These are phyloP conservation scores for Collybia sp. DNA, from an alignment of 768 basidiomycete species.

Conservation along the genomic window DNA sequence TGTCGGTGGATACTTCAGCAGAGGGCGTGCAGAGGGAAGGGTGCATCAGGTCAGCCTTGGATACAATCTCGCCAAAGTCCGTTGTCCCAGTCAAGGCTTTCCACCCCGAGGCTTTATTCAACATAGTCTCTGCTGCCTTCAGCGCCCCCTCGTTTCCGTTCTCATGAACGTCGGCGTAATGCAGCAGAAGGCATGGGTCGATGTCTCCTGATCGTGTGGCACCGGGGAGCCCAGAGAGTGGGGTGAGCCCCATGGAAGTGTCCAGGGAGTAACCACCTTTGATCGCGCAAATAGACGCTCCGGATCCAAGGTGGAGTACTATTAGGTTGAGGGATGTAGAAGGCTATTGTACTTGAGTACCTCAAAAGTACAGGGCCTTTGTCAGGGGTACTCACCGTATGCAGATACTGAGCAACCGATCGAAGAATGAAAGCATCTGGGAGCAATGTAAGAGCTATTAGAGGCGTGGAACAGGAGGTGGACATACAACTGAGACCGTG, in stretches of 20 bases:
- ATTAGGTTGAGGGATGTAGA: conserved; percentile 63
- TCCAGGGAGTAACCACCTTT: conserved; percentile 70
- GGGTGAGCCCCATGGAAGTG: conserved; percentile 91
- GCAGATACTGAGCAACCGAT: conserved; percentile 52
- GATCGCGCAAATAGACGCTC: conserved; percentile 80
- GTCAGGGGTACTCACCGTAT: conserved; percentile 15
- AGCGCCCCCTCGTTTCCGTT: not conserved
- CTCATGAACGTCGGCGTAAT: conserved; percentile 50
- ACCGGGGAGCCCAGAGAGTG: conserved; percentile 83
- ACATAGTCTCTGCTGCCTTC: conserved; percentile 60
- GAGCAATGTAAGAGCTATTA: not conserved
- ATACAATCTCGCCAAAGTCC: conserved; percentile 65
- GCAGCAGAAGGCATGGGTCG: conserved; percentile 87
- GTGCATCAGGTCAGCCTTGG: conserved; percentile 32
- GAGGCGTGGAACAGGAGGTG: not conserved
- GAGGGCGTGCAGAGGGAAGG: conserved; percentile 8
- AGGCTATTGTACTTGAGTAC: conserved; percentile 22
- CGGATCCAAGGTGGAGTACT: conserved; percentile 85
- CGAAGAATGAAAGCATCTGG: conserved; percentile 67
- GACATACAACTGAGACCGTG: conserved; percentile 75
- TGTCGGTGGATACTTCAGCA: conserved; percentile 11
- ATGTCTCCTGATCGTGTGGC: conserved; percentile 81
- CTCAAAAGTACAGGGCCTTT: no score
- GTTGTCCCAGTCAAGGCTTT: conserved; percentile 76
- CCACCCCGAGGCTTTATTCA: conserved; percentile 77